Conservation (phyloP, 805 yeast species). For the Metschnikowia cubensis region DNA sequence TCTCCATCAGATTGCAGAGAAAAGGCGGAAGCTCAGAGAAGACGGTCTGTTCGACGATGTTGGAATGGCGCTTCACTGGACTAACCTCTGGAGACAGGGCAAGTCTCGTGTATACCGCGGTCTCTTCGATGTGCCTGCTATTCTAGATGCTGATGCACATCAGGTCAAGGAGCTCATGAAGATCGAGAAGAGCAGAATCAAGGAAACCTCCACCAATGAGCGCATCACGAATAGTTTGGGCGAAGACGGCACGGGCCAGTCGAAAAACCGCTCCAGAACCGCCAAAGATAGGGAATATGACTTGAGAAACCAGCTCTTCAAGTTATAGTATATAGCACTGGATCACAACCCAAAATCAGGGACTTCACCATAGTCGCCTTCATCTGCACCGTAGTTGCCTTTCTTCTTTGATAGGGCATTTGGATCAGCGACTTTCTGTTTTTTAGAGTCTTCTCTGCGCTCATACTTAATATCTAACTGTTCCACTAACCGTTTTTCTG, state of each 20-base stretch:
- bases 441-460: conserved; percentile 19
- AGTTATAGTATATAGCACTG: conserved; percentile 17
- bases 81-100: conserved; percentile 59
- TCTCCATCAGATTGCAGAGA: conserved; percentile 45
- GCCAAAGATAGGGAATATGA: conserved; percentile 44
- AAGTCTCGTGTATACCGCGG: conserved; percentile 30
- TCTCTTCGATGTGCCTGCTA: conserved; percentile 34
- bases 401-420: conserved; percentile 7
- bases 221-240: conserved; percentile 35
- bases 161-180: conserved; percentile 23
- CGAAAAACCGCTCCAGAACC: conserved; percentile 36
- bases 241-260: conserved; percentile 33
- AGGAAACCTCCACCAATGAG: conserved; percentile 24
- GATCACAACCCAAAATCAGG: conserved; percentile 23
- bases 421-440: conserved; percentile 9
- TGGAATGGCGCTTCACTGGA: conserved; percentile 63
- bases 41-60: conserved; percentile 45
- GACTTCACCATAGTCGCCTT: conserved; percentile 22
- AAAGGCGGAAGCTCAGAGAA: conserved; percentile 30
- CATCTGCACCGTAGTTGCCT: conserved; percentile 24
- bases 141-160: conserved; percentile 25
- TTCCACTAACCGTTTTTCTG: conserved; percentile 21
- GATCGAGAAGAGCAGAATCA: conserved; percentile 29
- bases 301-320: conserved; percentile 35
- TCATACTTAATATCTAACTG: conserved; percentile 23